A percentile compares a stretch with the other conserved stretches of the same genome.
Evolutionary conservation across 1,284 basidiomycete genomes (phyloP).

Genomic region (Ustilago curta): DNA sequence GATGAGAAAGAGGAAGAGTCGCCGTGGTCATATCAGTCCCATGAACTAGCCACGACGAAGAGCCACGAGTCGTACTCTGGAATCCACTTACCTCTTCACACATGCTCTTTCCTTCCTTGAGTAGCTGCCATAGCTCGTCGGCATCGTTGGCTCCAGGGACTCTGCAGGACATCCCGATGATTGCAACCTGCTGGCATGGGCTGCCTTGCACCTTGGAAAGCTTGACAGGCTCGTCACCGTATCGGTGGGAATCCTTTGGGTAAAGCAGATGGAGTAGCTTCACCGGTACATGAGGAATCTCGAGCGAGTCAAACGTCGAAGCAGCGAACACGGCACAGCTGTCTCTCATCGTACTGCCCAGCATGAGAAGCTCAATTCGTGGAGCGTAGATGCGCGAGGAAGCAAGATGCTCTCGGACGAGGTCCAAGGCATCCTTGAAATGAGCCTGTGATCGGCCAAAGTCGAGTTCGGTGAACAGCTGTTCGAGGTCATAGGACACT

Average conservation of each 20-base stretch:
- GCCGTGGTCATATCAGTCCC: background rate
- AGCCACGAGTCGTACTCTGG: too few species aligned
- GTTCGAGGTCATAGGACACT: constrained; percentile 7
- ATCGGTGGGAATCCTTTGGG: constrained; percentile 30
- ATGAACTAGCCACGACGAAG: background rate
- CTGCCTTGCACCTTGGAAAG: constrained; percentile 44
- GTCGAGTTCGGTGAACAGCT: constrained; percentile 10
- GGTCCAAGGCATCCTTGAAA: constrained; percentile 9
- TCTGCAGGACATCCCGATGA: constrained; percentile 54
- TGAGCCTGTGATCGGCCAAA: constrained; percentile 22
- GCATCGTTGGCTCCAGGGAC: constrained; percentile 50
- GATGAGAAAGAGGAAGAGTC: background rate
- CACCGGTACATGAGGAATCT: constrained; percentile 6
- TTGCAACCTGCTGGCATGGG: constrained; percentile 45
- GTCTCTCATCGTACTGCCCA: constrained; percentile 26
- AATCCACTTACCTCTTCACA: constrained; percentile 36
- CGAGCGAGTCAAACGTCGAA: background rate
- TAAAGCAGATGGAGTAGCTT: constrained; percentile 31
- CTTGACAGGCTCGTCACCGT: constrained; percentile 38
- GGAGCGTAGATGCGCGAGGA: constrained; percentile 20
- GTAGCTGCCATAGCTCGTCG: constrained; percentile 46
- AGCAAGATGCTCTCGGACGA: constrained; percentile 7
- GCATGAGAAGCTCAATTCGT: constrained; percentile 12
- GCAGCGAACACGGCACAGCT: constrained; percentile 5
- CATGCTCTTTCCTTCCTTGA: constrained; percentile 42